phyloP scores from a whole-genome alignment of 2,329 filamentous ascomycete genomes.

The Colletotrichum tamarilloi region DNA sequence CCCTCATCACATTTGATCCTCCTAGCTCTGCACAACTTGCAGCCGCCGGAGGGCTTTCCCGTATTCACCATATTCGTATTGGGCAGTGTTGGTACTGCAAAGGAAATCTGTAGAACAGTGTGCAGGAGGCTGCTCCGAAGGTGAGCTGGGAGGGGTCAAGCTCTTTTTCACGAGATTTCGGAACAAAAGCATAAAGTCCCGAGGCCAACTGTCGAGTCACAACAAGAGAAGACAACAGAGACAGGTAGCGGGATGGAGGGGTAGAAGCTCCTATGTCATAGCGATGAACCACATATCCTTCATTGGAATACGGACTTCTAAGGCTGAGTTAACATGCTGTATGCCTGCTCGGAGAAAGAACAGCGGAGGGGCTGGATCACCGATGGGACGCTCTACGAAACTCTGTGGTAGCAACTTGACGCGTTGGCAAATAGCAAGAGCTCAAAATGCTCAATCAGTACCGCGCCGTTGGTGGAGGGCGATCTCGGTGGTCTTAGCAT shows the following conservation, averaged over 20 bases:
- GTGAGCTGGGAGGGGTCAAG: slow-evolving; percentile 5
- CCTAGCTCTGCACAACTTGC: slow-evolving; percentile 39
- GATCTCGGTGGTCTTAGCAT: slow-evolving; percentile 2
- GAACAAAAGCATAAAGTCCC: neutral
- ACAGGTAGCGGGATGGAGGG: neutral
- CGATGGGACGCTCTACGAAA: slow-evolving; percentile 32
- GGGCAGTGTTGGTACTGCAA: neutral
- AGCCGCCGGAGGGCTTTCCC: slow-evolving; percentile 40
- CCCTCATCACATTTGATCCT: slow-evolving; percentile 41
- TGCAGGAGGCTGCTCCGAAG: neutral
- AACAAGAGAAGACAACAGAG: neutral
- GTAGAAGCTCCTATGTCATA: slow-evolving; percentile 22
- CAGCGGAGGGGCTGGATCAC: slow-evolving; percentile 20
- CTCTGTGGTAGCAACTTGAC: slow-evolving; percentile 4
- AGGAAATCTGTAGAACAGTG: neutral
- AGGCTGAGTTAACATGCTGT: slow-evolving; percentile 6
- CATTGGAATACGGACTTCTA: neutral
- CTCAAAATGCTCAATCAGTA: neutral
- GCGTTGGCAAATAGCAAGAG: neutral
- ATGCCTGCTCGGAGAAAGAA: slow-evolving; percentile 10
- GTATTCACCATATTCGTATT: slow-evolving; percentile 39
- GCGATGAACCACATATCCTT: slow-evolving; percentile 24
- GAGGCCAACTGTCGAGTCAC: neutral
- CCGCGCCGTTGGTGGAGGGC: neutral
- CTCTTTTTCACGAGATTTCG: slow-evolving; percentile 23